Conservation (phyloP, 2,329 filamentous ascomycete species). For the Leptographium radiaticola region DNA sequence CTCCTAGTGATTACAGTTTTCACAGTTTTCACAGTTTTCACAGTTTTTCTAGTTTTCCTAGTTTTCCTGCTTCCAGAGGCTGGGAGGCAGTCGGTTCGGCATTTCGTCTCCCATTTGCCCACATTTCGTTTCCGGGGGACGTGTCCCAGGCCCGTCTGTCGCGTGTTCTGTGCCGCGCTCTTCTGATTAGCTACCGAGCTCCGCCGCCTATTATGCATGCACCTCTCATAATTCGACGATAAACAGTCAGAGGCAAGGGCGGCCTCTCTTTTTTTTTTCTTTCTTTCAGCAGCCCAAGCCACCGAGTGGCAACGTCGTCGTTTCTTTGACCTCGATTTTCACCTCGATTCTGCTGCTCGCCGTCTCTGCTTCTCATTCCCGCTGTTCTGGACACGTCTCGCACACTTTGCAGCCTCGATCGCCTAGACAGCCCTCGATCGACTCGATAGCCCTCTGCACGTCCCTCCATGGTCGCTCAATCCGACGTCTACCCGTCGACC, state of each 20-base stretch:
- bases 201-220: not conserved
- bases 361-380: not conserved
- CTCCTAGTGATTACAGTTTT: no score
- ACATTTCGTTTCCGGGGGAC: not conserved
- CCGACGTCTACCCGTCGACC: constrained; percentile 17
- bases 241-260: not conserved
- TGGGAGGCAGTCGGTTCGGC: not conserved
- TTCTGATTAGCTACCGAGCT: constrained; percentile 1
- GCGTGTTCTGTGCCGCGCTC: not conserved
- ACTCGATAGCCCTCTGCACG: not conserved
- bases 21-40: not conserved
- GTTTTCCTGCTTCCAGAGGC: not conserved
- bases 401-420: not conserved
- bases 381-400: not conserved
- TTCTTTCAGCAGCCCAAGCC: no score
- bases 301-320: no score
- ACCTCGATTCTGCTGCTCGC: not conserved
- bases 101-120: not conserved
- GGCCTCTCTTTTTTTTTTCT: not conserved
- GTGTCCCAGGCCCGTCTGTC: not conserved
- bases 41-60: not conserved
- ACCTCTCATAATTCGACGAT: not conserved
- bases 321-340: not conserved
- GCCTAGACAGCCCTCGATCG: not conserved
- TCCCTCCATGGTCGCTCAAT: constrained; percentile 20